Evolutionary conservation across 768 basidiomycete species (phyloP).

Genomic region (Termitomyces sp.): DNA sequence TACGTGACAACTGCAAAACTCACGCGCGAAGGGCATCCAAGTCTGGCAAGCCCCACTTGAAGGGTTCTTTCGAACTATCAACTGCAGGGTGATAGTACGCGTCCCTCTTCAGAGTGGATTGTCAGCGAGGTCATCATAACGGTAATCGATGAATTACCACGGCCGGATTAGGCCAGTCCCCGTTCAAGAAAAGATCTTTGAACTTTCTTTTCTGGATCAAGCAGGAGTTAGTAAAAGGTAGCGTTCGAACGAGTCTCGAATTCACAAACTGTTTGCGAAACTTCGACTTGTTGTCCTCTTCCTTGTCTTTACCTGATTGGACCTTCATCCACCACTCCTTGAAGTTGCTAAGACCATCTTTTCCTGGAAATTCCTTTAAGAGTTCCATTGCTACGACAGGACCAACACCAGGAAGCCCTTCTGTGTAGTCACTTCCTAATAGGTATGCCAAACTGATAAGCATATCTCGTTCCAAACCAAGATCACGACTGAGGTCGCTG

Average conservation of each 20-base stretch:
- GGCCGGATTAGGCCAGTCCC: slow-evolving; percentile 88
- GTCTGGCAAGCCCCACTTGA: slow-evolving; percentile 97
- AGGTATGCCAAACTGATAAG: slow-evolving; percentile 89
- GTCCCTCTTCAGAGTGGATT: slow-evolving; percentile 51
- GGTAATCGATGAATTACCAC: slow-evolving; percentile 53
- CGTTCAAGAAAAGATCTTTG: slow-evolving; percentile 70
- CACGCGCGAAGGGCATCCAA: slow-evolving; percentile 85
- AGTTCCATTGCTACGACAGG: slow-evolving; percentile 97
- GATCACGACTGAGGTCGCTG: slow-evolving; percentile 78
- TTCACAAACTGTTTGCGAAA: slow-evolving; percentile 85
- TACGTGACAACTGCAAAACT: slow-evolving; percentile 16
- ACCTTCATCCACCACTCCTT: slow-evolving; percentile 93
- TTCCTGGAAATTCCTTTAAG: slow-evolving; percentile 86
- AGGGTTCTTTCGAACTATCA: slow-evolving; percentile 87
- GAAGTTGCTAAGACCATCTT: slow-evolving; percentile 80
- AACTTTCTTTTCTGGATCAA: slow-evolving; percentile 78
- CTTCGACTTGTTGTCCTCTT: slow-evolving; percentile 64
- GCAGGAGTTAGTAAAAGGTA: neutral
- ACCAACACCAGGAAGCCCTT: slow-evolving; percentile 87
- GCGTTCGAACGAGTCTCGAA: neutral
- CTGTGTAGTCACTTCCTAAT: slow-evolving; percentile 94
- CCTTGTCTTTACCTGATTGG: slow-evolving; percentile 80
- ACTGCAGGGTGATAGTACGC: slow-evolving; percentile 92
- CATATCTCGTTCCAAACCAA: slow-evolving; percentile 80
- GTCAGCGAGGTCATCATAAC: neutral